These are phyloP conservation scores for Scedosporium aurantiacum DNA, from an alignment of 2,329 filamentous ascomycete species.

Conservation along the genomic window DNA sequence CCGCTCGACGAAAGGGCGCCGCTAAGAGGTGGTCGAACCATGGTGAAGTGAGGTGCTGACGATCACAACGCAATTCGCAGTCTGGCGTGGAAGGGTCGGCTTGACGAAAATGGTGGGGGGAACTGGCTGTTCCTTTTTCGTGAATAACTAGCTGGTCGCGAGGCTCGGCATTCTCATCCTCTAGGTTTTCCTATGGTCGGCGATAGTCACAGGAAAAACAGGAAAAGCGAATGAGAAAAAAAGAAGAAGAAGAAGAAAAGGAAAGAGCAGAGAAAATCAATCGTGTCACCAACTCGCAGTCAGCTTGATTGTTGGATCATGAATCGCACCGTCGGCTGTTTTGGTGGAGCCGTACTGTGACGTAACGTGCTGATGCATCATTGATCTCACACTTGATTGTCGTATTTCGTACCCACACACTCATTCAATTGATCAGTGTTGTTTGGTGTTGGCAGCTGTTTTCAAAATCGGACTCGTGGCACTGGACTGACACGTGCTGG, in stretches of 20 bases:
- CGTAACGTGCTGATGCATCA: too few relatives aligned
- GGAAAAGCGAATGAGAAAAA: not conserved
- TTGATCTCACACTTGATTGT: too few relatives aligned
- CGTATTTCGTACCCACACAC: too few relatives aligned
- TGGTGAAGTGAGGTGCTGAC: not conserved
- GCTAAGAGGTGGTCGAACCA: slow-evolving; percentile 1
- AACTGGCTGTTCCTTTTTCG: not conserved
- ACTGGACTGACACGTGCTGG: too few relatives aligned
- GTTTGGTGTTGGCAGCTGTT: too few relatives aligned
- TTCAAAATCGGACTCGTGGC: too few relatives aligned
- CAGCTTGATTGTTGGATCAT: too few relatives aligned
- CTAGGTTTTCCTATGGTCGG: not conserved
- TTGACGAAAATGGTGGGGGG: not conserved
- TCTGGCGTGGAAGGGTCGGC: not conserved
- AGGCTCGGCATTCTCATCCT: not conserved
- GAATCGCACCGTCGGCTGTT: too few relatives aligned
- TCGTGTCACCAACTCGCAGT: not conserved
- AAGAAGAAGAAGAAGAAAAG: not conserved
- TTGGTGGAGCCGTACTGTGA: too few relatives aligned
- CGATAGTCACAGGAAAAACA: not conserved
- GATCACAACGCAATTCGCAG: not conserved
- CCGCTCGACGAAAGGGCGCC: slow-evolving; percentile 1
- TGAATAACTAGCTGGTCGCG: not conserved
- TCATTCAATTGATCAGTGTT: too few relatives aligned
- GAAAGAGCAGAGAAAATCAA: not conserved